Evolutionary conservation across 768 basidiomycete genomes (phyloP).

Genomic region (Calocybe gangraenosa): DNA sequence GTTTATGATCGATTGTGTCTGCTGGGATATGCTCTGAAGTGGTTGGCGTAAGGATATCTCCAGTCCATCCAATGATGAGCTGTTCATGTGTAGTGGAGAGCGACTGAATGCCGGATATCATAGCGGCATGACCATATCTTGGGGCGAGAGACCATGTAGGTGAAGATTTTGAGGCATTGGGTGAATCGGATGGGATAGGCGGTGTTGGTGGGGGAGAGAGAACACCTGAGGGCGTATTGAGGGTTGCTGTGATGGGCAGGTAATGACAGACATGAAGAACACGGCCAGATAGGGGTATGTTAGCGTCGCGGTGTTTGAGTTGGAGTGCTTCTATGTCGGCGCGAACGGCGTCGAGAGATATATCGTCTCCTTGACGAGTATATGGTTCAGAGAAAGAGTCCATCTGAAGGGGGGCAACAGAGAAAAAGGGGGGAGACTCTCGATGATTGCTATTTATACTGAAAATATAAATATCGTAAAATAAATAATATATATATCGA

Average conservation of each 20-base stretch:
- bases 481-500: no score
- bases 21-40: slow-evolving; percentile 42
- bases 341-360: slow-evolving; percentile 70
- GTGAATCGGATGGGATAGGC: slow-evolving; percentile 42
- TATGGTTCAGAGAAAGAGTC: slow-evolving; percentile 75
- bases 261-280: slow-evolving; percentile 93
- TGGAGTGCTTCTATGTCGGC: slow-evolving; percentile 70
- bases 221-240: slow-evolving; percentile 47
- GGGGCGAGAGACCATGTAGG: slow-evolving; percentile 70
- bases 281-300: slow-evolving; percentile 75
- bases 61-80: slow-evolving; percentile 91
- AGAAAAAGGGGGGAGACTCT: no score
- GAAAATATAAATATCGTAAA: no score
- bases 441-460: no score
- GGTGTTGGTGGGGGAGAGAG: slow-evolving; percentile 78
- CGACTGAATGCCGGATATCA: slow-evolving; percentile 90
- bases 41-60: slow-evolving; percentile 65
- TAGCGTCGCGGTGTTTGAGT: slow-evolving; percentile 62
- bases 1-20: slow-evolving; percentile 50
- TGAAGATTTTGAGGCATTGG: slow-evolving; percentile 2
- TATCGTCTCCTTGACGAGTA: slow-evolving; percentile 58
- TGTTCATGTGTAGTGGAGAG: slow-evolving; percentile 85
- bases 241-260: slow-evolving; percentile 71
- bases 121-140: slow-evolving; percentile 89
- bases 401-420: slow-evolving; percentile 29